Evolutionary conservation across 371 early-diverging fungal genomes (phyloP).

Genomic region (Mortierella sp.): DNA sequence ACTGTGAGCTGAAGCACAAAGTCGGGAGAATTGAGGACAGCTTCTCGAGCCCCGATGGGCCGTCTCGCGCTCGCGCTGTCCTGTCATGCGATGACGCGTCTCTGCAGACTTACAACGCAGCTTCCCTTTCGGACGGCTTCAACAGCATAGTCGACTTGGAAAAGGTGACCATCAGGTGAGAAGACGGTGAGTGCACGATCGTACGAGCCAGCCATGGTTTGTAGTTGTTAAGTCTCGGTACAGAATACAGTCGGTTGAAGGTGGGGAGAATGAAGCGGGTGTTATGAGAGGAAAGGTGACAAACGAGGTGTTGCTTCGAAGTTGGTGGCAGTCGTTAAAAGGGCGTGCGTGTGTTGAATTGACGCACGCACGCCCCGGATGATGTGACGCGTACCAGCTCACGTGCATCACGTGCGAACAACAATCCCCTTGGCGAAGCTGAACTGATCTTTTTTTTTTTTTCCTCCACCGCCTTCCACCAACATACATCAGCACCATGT

Average conservation of each 20-base stretch:
- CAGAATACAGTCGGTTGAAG: not conserved
- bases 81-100: constrained; percentile 19
- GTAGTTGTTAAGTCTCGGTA: not conserved
- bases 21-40: not conserved
- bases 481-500: constrained; percentile 55
- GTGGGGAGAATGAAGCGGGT: not conserved
- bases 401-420: no score
- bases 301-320: not conserved
- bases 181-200: constrained; percentile 98
- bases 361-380: not conserved
- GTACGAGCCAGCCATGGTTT: constrained; percentile 69
- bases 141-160: constrained; percentile 99
- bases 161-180: constrained; percentile 99
- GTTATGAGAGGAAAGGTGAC: not conserved
- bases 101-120: constrained; percentile 82
- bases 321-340: not conserved
- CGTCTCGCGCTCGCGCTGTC: not conserved
- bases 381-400: no score
- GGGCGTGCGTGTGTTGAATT: not conserved
- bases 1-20: not conserved
- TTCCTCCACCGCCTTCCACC: not conserved
- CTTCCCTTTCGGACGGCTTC: constrained; percentile 99
- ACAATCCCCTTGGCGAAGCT: no score
- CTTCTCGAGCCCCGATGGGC: not conserved
- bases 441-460: no score